Conservation (phyloP, 2,329 filamentous ascomycete species). For the Claviceps spartinae region DNA sequence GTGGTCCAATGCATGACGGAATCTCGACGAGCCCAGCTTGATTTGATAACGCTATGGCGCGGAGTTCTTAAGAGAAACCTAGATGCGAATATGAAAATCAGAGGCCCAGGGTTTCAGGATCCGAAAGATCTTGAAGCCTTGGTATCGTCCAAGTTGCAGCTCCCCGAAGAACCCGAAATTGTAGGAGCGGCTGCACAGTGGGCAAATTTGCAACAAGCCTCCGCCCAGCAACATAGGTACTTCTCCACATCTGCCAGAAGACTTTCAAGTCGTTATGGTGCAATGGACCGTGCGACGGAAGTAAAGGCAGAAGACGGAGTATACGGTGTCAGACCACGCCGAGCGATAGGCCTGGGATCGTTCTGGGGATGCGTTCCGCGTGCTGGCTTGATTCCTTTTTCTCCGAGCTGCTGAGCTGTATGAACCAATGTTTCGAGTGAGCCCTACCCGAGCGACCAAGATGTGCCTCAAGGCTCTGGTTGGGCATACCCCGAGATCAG, state of each 20-base stretch:
- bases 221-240: slow-evolving; percentile 19
- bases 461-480: slow-evolving; percentile 33
- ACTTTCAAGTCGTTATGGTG: slow-evolving; percentile 5
- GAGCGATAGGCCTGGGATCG: slow-evolving; percentile 34
- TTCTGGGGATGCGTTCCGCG: slow-evolving; percentile 49
- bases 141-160: slow-evolving; percentile 20
- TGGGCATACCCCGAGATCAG: slow-evolving; percentile 45
- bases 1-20: slow-evolving; percentile 47
- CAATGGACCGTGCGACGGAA: not conserved
- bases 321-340: slow-evolving; percentile 30
- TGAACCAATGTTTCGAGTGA: slow-evolving; percentile 35
- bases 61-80: slow-evolving; percentile 25
- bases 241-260: slow-evolving; percentile 21
- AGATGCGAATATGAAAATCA: slow-evolving; percentile 16
- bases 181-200: slow-evolving; percentile 18
- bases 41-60: slow-evolving; percentile 39
- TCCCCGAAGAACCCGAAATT: slow-evolving; percentile 11
- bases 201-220: slow-evolving; percentile 21
- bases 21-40: slow-evolving; percentile 35
- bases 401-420: slow-evolving; percentile 42
- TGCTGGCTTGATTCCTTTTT: slow-evolving; percentile 34
- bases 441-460: slow-evolving; percentile 26
- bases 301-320: not conserved
- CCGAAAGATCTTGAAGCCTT: slow-evolving; percentile 16
- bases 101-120: slow-evolving; percentile 13